Evolutionary conservation across 768 basidiomycete species (phyloP).

Genomic region (Obba rivulosa): DNA sequence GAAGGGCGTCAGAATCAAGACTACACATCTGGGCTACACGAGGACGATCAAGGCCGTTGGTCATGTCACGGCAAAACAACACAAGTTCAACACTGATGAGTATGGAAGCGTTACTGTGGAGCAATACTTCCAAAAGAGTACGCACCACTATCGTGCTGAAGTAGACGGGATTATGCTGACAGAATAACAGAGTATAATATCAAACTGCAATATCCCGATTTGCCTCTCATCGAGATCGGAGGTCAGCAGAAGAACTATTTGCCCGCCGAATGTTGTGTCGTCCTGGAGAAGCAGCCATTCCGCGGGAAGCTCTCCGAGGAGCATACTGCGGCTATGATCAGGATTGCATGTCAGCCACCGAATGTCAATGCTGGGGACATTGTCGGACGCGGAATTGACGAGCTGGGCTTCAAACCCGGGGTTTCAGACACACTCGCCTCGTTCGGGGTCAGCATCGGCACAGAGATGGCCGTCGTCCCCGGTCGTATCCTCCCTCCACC

Average conservation of each 20-base stretch:
- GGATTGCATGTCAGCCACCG: slow-evolving; percentile 42
- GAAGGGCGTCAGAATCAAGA: slow-evolving; percentile 58
- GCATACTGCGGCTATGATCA: slow-evolving; percentile 49
- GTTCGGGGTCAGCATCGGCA: slow-evolving; percentile 42
- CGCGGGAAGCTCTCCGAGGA: slow-evolving; percentile 50
- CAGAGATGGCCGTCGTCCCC: slow-evolving; percentile 50
- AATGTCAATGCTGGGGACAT: slow-evolving; percentile 45
- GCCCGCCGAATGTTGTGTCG: slow-evolving; percentile 45
- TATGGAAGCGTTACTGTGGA: slow-evolving; percentile 38
- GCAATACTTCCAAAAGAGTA: slow-evolving; percentile 43
- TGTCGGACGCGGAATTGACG: slow-evolving; percentile 34
- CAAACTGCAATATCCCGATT: slow-evolving; percentile 30
- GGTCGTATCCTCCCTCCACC: slow-evolving; percentile 45
- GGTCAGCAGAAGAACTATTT: slow-evolving; percentile 36
- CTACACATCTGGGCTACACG: slow-evolving; percentile 67
- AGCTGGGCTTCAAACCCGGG: slow-evolving; percentile 34
- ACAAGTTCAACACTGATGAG: slow-evolving; percentile 37
- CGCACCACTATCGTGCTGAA: slow-evolving; percentile 8
- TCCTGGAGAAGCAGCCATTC: slow-evolving; percentile 36
- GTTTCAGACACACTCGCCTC: slow-evolving; percentile 30
- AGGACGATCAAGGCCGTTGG: slow-evolving; percentile 63
- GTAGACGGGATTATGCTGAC: neutral
- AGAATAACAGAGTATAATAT: slow-evolving; percentile 37
- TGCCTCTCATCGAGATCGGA: slow-evolving; percentile 46
- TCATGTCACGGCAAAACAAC: slow-evolving; percentile 32